These are phyloP conservation scores for Lactarius psammicola DNA, from an alignment of 768 basidiomycete genomes.

Conservation along the genomic window DNA sequence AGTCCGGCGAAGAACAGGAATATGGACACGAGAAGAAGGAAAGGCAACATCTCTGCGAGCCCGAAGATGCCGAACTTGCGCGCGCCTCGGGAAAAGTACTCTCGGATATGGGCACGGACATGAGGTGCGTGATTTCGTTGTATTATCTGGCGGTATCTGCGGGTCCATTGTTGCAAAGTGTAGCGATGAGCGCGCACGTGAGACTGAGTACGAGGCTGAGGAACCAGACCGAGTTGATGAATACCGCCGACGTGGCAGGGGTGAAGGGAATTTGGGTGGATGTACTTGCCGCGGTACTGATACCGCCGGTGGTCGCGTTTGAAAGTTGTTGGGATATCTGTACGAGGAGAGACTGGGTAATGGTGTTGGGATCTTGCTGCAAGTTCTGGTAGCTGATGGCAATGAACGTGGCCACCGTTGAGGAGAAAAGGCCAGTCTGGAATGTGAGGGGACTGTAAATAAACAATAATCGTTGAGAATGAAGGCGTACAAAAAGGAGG, in stretches of 20 bases:
- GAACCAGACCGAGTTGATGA: constrained; percentile 7
- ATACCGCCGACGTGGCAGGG: background rate
- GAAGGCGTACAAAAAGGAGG: background rate
- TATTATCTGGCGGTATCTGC: background rate
- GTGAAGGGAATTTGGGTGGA: background rate
- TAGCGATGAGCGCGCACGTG: background rate
- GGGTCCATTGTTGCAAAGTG: constrained; percentile 13
- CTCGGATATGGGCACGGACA: constrained; percentile 6
- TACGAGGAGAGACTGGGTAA: background rate
- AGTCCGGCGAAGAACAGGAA: constrained; percentile 7
- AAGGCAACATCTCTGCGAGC: constrained; percentile 40
- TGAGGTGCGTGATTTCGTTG: background rate
- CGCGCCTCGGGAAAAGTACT: constrained; percentile 39
- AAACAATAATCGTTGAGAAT: background rate
- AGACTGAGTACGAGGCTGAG: constrained; percentile 7
- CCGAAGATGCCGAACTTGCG: constrained; percentile 40
- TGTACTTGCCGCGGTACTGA: background rate
- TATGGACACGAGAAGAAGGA: background rate
- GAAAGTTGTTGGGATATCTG: background rate
- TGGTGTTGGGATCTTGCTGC: background rate
- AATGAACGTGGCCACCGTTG: background rate
- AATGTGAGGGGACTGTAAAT: background rate
- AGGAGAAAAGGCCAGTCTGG: background rate
- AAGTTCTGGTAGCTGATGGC: background rate
- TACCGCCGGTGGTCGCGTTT: background rate